phyloP scores from a whole-genome alignment of 192 early-diverging fungal genomes.

The Ramicandelaber brevisporus region DNA sequence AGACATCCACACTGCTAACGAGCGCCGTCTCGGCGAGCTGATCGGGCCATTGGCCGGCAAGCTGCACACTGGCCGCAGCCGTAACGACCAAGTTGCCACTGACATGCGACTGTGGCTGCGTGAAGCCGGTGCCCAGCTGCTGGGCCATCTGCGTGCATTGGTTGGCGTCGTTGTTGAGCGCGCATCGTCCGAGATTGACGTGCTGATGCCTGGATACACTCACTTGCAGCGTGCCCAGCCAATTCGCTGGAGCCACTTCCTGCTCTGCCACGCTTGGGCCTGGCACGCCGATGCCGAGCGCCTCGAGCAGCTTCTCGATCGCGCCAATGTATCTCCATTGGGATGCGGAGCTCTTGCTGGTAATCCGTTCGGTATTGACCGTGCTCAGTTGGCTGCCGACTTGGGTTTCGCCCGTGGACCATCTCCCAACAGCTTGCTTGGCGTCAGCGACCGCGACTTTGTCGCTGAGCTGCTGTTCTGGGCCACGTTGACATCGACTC shows the following conservation, averaged over 20 bases:
- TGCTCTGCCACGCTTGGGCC: constrained; percentile 73
- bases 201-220: constrained; percentile 99
- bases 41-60: constrained; percentile 83
- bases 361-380: constrained; percentile 89
- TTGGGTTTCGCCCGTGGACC: constrained; percentile 59
- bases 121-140: constrained; percentile 38
- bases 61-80: constrained; percentile 84
- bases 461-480: constrained; percentile 94
- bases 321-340: constrained; percentile 63
- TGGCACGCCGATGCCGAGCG: constrained; percentile 76
- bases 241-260: constrained; percentile 85
- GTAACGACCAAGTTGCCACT: constrained; percentile 97
- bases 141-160: constrained; percentile 43
- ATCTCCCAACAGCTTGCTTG: constrained; percentile 76
- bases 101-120: constrained; percentile 89
- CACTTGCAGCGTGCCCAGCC: constrained; percentile 96
- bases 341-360: constrained; percentile 90
- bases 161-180: constrained; percentile 43
- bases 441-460: constrained; percentile 88
- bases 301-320: constrained; percentile 50
- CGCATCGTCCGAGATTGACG: constrained; percentile 72
- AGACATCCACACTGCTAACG: constrained; percentile 98
- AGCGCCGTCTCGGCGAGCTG: constrained; percentile 76
- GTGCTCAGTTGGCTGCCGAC: constrained; percentile 64
- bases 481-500: constrained; percentile 73